phyloP scores from a whole-genome alignment of 192 early-diverging fungal species.

The Kappamyces sp. region DNA sequence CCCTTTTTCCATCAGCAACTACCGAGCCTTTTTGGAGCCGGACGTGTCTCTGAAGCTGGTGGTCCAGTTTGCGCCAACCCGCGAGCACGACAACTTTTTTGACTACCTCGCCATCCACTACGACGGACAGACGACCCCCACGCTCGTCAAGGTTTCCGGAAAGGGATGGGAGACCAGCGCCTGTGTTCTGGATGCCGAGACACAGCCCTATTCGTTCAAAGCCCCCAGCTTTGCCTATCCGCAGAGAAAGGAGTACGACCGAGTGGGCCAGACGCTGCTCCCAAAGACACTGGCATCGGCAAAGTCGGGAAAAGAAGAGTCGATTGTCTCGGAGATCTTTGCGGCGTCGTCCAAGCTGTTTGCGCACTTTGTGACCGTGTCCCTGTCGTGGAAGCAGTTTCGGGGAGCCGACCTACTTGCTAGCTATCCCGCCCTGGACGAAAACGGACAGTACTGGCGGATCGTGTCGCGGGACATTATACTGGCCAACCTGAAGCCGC shows the following conservation, averaged over 20 bases:
- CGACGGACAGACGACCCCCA: conserved; percentile 7
- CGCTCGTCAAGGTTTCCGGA: conserved; percentile 26
- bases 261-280: neutral
- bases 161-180: conserved; percentile 38
- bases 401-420: neutral
- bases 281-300: too few species aligned
- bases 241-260: conserved; percentile 21
- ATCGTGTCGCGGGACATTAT: conserved; percentile 26
- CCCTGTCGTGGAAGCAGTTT: neutral
- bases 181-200: conserved; percentile 33
- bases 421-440: conserved; percentile 5
- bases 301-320: too few species aligned
- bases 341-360: neutral
- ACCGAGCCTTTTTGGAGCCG: conserved; percentile 15
- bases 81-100: conserved; percentile 29
- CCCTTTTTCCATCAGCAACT: conserved; percentile 24
- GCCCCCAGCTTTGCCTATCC: neutral
- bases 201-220: conserved; percentile 15
- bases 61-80: conserved; percentile 30
- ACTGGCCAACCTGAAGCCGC: conserved; percentile 24
- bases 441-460: conserved; percentile 16
- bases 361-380: neutral
- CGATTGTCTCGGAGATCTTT: neutral
- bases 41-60: conserved; percentile 21
- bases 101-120: conserved; percentile 20